Base-by-base conservation (phyloP, 305 asterid genomes). In the Ruellia speciosa region DNA sequence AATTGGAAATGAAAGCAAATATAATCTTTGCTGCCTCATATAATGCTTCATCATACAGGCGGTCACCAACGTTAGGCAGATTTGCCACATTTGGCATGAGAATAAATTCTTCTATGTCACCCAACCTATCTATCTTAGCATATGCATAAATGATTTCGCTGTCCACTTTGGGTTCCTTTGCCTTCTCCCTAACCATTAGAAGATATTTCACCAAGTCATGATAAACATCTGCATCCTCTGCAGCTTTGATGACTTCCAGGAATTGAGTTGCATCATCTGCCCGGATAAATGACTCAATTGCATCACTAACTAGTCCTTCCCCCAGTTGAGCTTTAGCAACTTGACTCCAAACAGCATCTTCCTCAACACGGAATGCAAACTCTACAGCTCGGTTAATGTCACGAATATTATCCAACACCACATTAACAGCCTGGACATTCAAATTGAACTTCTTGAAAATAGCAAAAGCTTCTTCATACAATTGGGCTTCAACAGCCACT, bases 41-140 rank as follows among this genome's bases (percentile, higher is more conserved):
- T 49, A 89, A 66, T 19, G 87, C 95, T 76, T 93, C 99, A 58
- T 89, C 97, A 55, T 76, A 93, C 88, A 93, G 77, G 70, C 96
- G 94, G 71, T 93, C 99, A 65, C 99, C 99, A 64, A 93, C 99
- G 81, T 60, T 83, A 34, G 96, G 99, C 54, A 93, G 88, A 82
- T 88, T 88, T 69, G 99, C 99, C 76, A 93, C 99, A 82, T 93
- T 88, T 69, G 97, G 96, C 97, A 86, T 86, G 64, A 88, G 94
- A 71, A 93, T 86, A 67, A 93, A 93, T 60, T 93, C 99, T 71
- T 88, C 99, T 49, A 93, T 86, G 33, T 93, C 99, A 70, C 92
- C 87, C 66, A 93, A 76, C 72, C 95, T 70, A 66, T 84, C 99
- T 65, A 93, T 93, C 82, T 88, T 93, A 37, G 99, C 97, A 81